Evolutionary conservation across 2,329 filamentous ascomycete genomes (phyloP).

Genomic region (Alternaria sp.): DNA sequence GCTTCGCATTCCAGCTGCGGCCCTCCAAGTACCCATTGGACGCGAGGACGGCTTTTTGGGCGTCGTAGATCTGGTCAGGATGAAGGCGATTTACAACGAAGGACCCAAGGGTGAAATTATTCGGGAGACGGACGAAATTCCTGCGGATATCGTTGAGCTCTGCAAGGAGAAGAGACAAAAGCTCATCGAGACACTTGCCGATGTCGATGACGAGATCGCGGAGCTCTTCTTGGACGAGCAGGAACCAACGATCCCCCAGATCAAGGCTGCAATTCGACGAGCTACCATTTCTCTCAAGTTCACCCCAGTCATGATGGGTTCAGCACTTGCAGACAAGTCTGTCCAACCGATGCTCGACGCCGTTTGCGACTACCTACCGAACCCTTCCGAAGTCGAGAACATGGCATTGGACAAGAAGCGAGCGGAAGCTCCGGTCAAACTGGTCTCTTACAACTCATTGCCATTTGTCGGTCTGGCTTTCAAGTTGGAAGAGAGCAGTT

Average conservation of each 20-base stretch:
- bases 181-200: conserved; percentile 92
- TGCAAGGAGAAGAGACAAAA: conserved; percentile 83
- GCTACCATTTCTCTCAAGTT: conserved; percentile 92
- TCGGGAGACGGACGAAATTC: conserved; percentile 79
- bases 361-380: conserved; percentile 94
- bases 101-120: conserved; percentile 81
- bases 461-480: conserved; percentile 97
- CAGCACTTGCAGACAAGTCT: conserved; percentile 91
- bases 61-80: conserved; percentile 89
- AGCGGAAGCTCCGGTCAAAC: conserved; percentile 80
- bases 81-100: conserved; percentile 94
- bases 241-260: conserved; percentile 79
- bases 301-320: conserved; percentile 95
- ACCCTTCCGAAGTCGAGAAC: conserved; percentile 89
- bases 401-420: conserved; percentile 84
- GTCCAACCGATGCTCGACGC: conserved; percentile 97
- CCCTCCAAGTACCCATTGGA: conserved; percentile 94
- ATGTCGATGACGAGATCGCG: conserved; percentile 97
- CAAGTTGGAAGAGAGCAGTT: conserved; percentile 99
- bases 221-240: conserved; percentile 92
- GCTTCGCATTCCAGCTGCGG: conserved; percentile 90
- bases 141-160: conserved; percentile 77
- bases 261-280: conserved; percentile 90
- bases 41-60: conserved; percentile 90
- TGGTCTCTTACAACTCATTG: conserved; percentile 91